A percentile compares a stretch with the other conserved stretches of the same genome.
These are phyloP conservation scores for Bretziella fagacearum DNA, from an alignment of 2,329 filamentous ascomycete species.

Conservation along the genomic window DNA sequence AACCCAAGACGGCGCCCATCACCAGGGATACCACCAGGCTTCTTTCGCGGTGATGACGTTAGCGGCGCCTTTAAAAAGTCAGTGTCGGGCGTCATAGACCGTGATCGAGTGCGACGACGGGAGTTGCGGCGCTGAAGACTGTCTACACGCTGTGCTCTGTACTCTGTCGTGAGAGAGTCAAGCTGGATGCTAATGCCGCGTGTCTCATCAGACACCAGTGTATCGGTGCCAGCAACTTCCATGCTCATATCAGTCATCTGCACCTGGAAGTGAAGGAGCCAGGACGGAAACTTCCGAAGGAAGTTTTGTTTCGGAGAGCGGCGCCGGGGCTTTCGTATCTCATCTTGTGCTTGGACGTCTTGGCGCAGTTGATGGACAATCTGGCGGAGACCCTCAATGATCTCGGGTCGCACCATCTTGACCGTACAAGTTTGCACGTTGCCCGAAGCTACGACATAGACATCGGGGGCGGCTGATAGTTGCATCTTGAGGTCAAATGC, in stretches of 20 bases:
- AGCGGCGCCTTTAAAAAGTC: constrained; percentile 32
- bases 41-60: constrained; percentile 23
- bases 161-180: constrained; percentile 76
- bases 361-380: constrained; percentile 71
- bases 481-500: constrained; percentile 75
- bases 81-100: constrained; percentile 52
- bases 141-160: constrained; percentile 65
- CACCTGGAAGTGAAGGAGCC: constrained; percentile 70
- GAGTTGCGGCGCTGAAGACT: constrained; percentile 38
- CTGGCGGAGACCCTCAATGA: constrained; percentile 79
- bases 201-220: constrained; percentile 63
- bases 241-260: constrained; percentile 80
- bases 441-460: constrained; percentile 64
- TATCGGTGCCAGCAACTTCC: constrained; percentile 78
- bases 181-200: constrained; percentile 74
- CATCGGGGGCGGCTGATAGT: constrained; percentile 67
- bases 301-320: constrained; percentile 45
- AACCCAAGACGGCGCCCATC: constrained; percentile 73
- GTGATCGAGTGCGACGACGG: constrained; percentile 58
- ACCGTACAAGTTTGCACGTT: constrained; percentile 75
- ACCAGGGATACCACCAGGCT: constrained; percentile 37
- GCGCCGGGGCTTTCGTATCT: constrained; percentile 26
- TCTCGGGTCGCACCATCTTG: constrained; percentile 80
- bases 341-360: constrained; percentile 35
- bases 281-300: constrained; percentile 60